A percentile compares a stretch with the other conserved stretches of the same genome.
phyloP scores from a whole-genome alignment of 1,284 basidiomycete species.

The Microbotryum saponariae region DNA sequence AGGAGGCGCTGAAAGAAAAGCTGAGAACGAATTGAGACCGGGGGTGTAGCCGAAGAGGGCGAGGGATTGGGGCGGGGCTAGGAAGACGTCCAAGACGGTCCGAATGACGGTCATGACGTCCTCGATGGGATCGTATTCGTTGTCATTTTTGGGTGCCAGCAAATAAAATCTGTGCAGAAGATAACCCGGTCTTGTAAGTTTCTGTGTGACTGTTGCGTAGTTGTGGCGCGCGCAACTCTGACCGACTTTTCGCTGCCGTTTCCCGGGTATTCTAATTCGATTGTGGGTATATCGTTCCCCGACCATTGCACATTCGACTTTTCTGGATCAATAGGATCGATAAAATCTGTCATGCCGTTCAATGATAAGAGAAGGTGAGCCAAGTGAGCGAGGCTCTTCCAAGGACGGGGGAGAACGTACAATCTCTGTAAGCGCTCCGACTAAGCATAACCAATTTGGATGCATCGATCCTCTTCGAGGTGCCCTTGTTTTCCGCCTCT shows the following conservation, averaged over 20 bases:
- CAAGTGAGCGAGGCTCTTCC: neutral
- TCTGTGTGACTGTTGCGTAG: neutral
- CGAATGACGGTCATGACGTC: slow-evolving; percentile 40
- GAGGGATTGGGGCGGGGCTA: slow-evolving; percentile 29
- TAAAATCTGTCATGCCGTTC: slow-evolving; percentile 14
- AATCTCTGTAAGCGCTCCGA: slow-evolving; percentile 11
- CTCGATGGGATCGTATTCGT: slow-evolving; percentile 45
- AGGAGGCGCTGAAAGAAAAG: slow-evolving; percentile 27
- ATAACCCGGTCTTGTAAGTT: neutral
- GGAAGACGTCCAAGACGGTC: slow-evolving; percentile 31
- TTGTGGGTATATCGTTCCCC: slow-evolving; percentile 34
- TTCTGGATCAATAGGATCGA: slow-evolving; percentile 14
- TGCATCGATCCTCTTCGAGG: slow-evolving; percentile 1
- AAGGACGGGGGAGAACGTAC: slow-evolving; percentile 7
- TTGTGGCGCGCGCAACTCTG: neutral
- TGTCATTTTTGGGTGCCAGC: slow-evolving; percentile 38
- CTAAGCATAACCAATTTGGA: slow-evolving; percentile 16
- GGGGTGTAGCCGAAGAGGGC: slow-evolving; percentile 30
- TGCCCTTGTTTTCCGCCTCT: neutral
- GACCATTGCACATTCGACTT: slow-evolving; percentile 14
- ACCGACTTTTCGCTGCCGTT: slow-evolving; percentile 40
- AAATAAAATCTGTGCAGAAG: slow-evolving; percentile 39
- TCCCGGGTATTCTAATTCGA: slow-evolving; percentile 44
- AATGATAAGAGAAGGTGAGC: neutral
- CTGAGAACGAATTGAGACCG: slow-evolving; percentile 26